A percentile compares a stretch with the other conserved stretches of the same genome.
Evolutionary conservation across 768 basidiomycete genomes (phyloP).

Genomic region (Tricholoma matsutake): DNA sequence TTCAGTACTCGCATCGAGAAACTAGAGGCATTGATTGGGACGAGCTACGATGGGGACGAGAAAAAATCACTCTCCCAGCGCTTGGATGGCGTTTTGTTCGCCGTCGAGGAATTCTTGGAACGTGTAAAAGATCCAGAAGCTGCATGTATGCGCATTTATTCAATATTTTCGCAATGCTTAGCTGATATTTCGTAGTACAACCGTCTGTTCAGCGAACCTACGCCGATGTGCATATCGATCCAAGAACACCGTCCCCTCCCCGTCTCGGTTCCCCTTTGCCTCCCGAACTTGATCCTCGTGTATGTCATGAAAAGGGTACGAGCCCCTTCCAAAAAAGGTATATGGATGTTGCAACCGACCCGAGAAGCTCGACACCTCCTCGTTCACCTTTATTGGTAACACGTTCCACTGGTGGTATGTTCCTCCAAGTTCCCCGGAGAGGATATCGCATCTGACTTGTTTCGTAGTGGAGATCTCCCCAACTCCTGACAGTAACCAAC

Average conservation of each 20-base stretch:
- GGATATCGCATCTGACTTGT: not conserved
- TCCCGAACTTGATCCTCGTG: not conserved
- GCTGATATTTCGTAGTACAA: not conserved
- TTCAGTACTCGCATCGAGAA: constrained; percentile 11
- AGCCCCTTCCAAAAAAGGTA: not conserved
- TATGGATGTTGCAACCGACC: not conserved
- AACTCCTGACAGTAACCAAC: not conserved
- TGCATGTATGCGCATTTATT: constrained; percentile 5
- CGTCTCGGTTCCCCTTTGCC: not conserved
- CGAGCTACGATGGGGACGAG: constrained; percentile 11
- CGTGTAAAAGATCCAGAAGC: constrained; percentile 20
- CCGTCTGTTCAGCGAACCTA: not conserved
- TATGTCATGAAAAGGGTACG: not conserved
- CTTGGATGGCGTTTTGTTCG: constrained; percentile 19
- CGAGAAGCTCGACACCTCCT: constrained; percentile 2
- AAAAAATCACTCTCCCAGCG: constrained; percentile 11
- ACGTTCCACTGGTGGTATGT: not conserved
- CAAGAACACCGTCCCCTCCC: not conserved
- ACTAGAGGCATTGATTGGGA: constrained; percentile 16
- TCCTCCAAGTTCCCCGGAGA: not conserved
- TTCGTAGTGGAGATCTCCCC: not conserved
- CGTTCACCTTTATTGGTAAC: not conserved
- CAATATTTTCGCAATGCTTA: not conserved
- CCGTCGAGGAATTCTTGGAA: constrained; percentile 20
- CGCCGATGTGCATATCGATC: not conserved